These are phyloP conservation scores for Aspergillus steynii DNA, from an alignment of 495 filamentous ascomycete species.

Conservation along the genomic window DNA sequence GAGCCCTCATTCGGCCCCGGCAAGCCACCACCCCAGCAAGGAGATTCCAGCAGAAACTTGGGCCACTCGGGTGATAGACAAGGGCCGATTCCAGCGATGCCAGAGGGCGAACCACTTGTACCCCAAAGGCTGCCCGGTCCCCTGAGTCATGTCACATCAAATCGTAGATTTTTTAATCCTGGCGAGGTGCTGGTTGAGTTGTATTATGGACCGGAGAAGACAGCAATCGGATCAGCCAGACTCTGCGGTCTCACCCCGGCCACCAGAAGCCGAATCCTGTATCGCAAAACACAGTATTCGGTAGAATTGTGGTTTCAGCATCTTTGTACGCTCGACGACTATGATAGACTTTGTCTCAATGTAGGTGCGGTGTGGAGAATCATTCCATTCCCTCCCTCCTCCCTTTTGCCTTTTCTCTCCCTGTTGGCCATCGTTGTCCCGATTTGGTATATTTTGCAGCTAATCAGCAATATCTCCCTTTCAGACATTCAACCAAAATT, in stretches of 20 bases:
- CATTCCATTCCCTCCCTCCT: background rate
- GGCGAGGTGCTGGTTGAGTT: background rate
- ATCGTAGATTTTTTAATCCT: background rate
- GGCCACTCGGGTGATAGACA: background rate
- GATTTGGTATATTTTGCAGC: constrained; percentile 34
- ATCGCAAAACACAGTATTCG: background rate
- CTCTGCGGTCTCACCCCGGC: background rate
- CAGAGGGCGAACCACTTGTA: background rate
- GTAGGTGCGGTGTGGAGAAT: background rate
- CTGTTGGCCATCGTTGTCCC: constrained; percentile 2
- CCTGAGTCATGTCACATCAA: background rate
- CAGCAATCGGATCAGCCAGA: background rate
- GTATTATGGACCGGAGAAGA: background rate
- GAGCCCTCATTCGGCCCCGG: background rate
- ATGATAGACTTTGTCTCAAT: background rate
- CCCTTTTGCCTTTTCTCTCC: too few relatives aligned
- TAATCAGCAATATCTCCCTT: background rate
- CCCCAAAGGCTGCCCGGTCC: background rate
- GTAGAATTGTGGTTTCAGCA: background rate
- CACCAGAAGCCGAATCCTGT: background rate
- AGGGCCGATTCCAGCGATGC: too few relatives aligned
- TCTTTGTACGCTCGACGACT: background rate
- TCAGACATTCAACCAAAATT: constrained; percentile 1
- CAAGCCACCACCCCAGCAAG: background rate
- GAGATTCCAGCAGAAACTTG: background rate